Conservation (phyloP, 2,329 filamentous ascomycete species). For the Fusarium sp. region DNA sequence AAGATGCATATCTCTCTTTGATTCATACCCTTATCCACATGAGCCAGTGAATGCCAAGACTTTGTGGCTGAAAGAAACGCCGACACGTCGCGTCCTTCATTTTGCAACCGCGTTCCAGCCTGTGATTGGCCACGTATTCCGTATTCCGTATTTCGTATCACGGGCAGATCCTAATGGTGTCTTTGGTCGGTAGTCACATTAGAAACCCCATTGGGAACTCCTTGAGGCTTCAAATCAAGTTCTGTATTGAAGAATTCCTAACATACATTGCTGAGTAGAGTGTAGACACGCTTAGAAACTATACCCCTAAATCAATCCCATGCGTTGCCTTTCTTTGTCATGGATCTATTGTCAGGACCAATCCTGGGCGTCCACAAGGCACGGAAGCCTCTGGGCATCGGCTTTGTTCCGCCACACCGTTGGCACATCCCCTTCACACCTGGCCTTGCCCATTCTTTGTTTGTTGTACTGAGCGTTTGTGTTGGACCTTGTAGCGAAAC, state of each 20-base stretch:
- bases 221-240: background rate
- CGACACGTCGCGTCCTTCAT: background rate
- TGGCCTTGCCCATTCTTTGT: background rate
- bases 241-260: background rate
- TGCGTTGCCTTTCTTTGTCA: background rate
- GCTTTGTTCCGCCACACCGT: background rate
- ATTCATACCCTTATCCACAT: background rate
- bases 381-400: too few relatives aligned
- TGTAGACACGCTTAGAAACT: background rate
- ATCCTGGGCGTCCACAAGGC: background rate
- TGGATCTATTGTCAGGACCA: background rate
- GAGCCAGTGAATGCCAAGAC: background rate
- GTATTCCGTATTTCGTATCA: background rate
- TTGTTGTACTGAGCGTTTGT: accelerated
- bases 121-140: background rate
- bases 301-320: background rate
- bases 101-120: background rate
- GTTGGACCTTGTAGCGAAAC: background rate
- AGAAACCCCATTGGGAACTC: background rate
- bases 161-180: background rate
- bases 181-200: background rate
- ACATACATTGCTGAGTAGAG: background rate
- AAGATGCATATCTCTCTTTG: background rate
- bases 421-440: slow-evolving; percentile 21
- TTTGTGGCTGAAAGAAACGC: background rate